phyloP scores from a whole-genome alignment of 495 filamentous ascomycete species.

The Talaromyces adpressus region DNA sequence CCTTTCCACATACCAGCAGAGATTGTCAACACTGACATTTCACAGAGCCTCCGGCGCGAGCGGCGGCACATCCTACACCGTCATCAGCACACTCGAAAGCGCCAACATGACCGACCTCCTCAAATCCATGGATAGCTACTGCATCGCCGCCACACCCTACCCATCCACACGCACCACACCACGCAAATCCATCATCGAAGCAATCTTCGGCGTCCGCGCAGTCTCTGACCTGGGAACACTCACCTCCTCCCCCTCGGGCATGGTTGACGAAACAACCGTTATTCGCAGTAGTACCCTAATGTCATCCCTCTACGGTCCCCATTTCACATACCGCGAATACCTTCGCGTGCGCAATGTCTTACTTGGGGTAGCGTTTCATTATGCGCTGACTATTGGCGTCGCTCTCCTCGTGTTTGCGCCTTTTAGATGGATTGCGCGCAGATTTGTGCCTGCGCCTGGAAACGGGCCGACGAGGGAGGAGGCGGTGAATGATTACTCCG shows the following conservation, averaged over 20 bases:
- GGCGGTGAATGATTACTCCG: constrained; percentile 48
- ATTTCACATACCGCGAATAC: constrained; percentile 68
- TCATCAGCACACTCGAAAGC: constrained; percentile 55
- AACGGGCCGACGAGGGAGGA: constrained; percentile 55
- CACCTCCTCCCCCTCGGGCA: constrained; percentile 50
- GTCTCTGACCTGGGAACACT: constrained; percentile 62
- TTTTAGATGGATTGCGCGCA: constrained; percentile 45
- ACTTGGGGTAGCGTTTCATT: constrained; percentile 49
- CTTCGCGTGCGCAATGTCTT: constrained; percentile 54
- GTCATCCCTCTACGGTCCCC: constrained; percentile 59
- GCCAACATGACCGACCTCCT: constrained; percentile 51
- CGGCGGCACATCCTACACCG: constrained; percentile 65
- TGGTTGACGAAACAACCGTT: constrained; percentile 60
- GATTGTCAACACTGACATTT: not conserved
- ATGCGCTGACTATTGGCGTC: constrained; percentile 42
- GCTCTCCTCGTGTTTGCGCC: constrained; percentile 49
- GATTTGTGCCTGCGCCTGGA: constrained; percentile 57
- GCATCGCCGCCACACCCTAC: constrained; percentile 53
- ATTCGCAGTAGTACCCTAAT: constrained; percentile 74
- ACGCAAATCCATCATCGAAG: constrained; percentile 25
- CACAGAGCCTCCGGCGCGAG: constrained; percentile 48
- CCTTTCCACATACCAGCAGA: constrained; percentile 6
- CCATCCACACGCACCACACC: constrained; percentile 29
- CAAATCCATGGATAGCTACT: constrained; percentile 52
- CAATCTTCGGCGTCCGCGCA: constrained; percentile 52